These are phyloP conservation scores for Pleomassaria siparia DNA, from an alignment of 2,329 filamentous ascomycete genomes.

Conservation along the genomic window DNA sequence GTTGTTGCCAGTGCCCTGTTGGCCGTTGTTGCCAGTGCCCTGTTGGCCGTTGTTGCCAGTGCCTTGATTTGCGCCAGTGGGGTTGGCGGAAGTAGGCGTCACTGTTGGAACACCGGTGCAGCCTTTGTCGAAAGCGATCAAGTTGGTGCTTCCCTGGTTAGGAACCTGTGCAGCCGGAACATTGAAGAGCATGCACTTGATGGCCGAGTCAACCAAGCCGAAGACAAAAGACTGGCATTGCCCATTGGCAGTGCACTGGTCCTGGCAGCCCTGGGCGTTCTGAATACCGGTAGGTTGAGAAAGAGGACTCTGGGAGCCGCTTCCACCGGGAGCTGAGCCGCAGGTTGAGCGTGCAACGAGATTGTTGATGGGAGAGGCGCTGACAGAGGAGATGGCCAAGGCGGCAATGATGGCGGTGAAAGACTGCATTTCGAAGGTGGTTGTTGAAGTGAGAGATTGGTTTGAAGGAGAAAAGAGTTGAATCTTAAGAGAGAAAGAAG, in stretches of 20 bases:
- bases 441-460: not conserved
- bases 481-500: not conserved
- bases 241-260: conserved; percentile 11
- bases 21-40: not conserved
- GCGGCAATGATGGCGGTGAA: conserved; percentile 15
- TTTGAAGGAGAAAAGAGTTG: not conserved
- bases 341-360: conserved; percentile 12
- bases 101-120: conserved; percentile 14
- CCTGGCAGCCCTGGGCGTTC: conserved; percentile 12
- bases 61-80: conserved; percentile 13
- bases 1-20: not conserved
- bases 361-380: conserved; percentile 9
- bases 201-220: conserved; percentile 16
- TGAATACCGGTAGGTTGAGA: conserved; percentile 10
- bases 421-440: conserved; percentile 13
- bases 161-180: conserved; percentile 11
- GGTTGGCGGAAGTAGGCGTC: conserved; percentile 15
- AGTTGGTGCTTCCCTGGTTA: conserved; percentile 11
- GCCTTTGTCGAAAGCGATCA: conserved; percentile 17
- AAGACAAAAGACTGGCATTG: conserved; percentile 17
- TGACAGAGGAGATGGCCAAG: conserved; percentile 9
- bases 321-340: conserved; percentile 11
- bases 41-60: not conserved
- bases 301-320: conserved; percentile 11
- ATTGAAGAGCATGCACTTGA: conserved; percentile 18